Evolutionary conservation across 192 early-diverging fungal genomes (phyloP).

Genomic region (Coemansia sp.): DNA sequence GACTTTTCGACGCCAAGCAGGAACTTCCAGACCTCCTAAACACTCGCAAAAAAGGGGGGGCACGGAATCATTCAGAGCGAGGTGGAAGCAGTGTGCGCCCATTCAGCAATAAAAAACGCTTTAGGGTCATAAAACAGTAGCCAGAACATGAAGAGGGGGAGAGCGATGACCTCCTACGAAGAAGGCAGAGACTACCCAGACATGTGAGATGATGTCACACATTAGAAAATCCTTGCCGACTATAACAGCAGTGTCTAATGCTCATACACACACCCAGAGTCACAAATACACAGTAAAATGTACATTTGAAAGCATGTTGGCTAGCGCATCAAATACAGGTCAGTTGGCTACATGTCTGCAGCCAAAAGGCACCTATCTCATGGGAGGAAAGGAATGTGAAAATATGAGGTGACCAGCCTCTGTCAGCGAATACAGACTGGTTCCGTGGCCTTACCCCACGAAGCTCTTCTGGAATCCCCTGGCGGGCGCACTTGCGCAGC

Average conservation of each 20-base stretch:
- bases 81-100: not conserved
- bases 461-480: constrained; percentile 81
- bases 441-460: constrained; percentile 55
- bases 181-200: not conserved
- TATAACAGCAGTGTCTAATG: constrained; percentile 3
- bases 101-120: no score
- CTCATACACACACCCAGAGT: not conserved
- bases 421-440: constrained; percentile 2
- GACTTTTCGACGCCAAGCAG: constrained; percentile 79
- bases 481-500: constrained; percentile 69
- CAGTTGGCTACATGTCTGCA: no score
- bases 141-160: not conserved
- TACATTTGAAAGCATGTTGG: no score
- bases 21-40: constrained; percentile 82
- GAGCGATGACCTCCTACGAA: not conserved
- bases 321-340: no score
- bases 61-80: not conserved
- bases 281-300: constrained; percentile 4
- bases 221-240: constrained; percentile 1
- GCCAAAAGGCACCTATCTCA: not conserved
- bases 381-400: not conserved
- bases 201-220: constrained; percentile 1
- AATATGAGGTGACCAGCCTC: constrained; percentile 16
- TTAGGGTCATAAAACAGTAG: not conserved
- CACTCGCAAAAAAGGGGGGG: not conserved